Evolutionary conservation across 2,329 filamentous ascomycete species (phyloP).

Genomic region (Xenoacremonium recifei): DNA sequence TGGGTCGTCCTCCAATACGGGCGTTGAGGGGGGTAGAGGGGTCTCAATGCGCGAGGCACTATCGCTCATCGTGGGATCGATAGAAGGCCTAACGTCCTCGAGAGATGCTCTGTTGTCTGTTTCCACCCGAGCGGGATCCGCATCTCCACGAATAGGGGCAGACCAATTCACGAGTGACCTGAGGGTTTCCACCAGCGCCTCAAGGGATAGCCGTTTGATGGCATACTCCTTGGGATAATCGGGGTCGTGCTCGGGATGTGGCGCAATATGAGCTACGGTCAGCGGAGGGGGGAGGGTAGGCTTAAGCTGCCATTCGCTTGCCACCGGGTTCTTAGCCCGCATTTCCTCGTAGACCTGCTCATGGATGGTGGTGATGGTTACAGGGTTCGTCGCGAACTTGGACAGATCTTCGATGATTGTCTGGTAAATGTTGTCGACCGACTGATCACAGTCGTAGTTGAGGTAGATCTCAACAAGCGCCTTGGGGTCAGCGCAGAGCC

Average conservation of each 20-base stretch:
- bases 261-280: slow-evolving; percentile 72
- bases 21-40: slow-evolving; percentile 62
- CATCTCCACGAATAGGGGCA: slow-evolving; percentile 60
- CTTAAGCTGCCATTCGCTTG: slow-evolving; percentile 80
- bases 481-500: slow-evolving; percentile 80
- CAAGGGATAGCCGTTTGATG: slow-evolving; percentile 85
- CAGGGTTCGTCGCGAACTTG: slow-evolving; percentile 76
- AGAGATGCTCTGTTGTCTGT: slow-evolving; percentile 37
- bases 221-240: slow-evolving; percentile 86
- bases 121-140: slow-evolving; percentile 27
- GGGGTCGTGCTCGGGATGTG: slow-evolving; percentile 58
- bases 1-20: slow-evolving; percentile 80
- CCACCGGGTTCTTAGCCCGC: slow-evolving; percentile 58
- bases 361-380: slow-evolving; percentile 71
- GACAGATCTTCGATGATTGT: slow-evolving; percentile 91
- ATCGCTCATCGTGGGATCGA: slow-evolving; percentile 67
- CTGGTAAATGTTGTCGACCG: slow-evolving; percentile 96
- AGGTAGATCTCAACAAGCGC: slow-evolving; percentile 93
- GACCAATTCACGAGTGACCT: slow-evolving; percentile 94
- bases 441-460: slow-evolving; percentile 96
- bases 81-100: slow-evolving; percentile 54
- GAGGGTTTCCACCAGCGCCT: slow-evolving; percentile 84
- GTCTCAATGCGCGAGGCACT: slow-evolving; percentile 61
- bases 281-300: slow-evolving; percentile 85
- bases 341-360: slow-evolving; percentile 87